These are phyloP conservation scores for Immersiella caudata DNA, from an alignment of 495 filamentous ascomycete genomes.

Conservation along the genomic window DNA sequence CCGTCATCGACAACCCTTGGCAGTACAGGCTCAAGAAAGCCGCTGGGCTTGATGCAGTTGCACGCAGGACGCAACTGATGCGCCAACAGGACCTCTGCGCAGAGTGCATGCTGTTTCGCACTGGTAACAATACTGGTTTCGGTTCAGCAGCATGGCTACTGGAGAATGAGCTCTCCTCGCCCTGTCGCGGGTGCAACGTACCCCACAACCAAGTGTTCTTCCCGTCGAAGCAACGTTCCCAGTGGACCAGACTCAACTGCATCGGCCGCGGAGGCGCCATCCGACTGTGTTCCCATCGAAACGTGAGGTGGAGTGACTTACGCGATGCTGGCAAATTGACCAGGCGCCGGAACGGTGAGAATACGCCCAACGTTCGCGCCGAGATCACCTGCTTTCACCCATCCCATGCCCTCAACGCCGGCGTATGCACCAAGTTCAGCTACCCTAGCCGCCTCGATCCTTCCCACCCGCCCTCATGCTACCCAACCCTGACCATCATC, in stretches of 20 bases:
- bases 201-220: not conserved
- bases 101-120: not conserved
- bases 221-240: not conserved
- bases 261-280: not conserved
- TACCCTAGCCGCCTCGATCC: not conserved
- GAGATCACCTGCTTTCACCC: not conserved
- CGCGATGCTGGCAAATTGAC: not conserved
- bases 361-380: not conserved
- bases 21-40: not conserved
- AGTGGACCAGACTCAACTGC: not conserved
- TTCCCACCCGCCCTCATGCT: not conserved
- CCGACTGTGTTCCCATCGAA: not conserved
- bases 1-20: not conserved
- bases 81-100: too few relatives aligned
- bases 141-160: too few relatives aligned
- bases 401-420: not conserved
- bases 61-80: too few relatives aligned
- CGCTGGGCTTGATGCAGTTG: too few relatives aligned
- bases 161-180: too few relatives aligned
- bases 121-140: too few relatives aligned
- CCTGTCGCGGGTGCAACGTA: not conserved
- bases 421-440: not conserved
- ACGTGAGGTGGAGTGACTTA: not conserved
- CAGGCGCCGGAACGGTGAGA: not conserved
- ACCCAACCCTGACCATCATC: not conserved